These are phyloP conservation scores for Colletotrichum siamense DNA, from an alignment of 2,329 filamentous ascomycete species.

Conservation along the genomic window DNA sequence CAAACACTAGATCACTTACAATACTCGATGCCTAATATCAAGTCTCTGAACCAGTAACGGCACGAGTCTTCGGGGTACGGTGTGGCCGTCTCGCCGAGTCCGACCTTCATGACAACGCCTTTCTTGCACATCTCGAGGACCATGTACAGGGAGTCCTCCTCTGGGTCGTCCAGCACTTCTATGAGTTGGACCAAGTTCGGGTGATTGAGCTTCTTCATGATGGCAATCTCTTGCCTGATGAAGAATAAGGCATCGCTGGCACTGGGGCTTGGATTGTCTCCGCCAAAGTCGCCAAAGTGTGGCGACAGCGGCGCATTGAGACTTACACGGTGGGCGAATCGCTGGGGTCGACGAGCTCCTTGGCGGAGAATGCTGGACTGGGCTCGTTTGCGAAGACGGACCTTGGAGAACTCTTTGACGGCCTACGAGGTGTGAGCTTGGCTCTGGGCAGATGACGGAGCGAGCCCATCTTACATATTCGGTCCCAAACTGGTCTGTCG, in stretches of 20 bases:
- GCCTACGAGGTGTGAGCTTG: slow-evolving; percentile 61
- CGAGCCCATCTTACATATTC: slow-evolving; percentile 77
- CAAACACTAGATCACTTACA: slow-evolving; percentile 52
- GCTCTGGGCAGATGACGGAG: slow-evolving; percentile 21
- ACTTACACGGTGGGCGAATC: slow-evolving; percentile 31
- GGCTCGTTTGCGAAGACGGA: slow-evolving; percentile 84
- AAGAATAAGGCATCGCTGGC: slow-evolving; percentile 68
- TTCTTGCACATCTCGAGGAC: slow-evolving; percentile 99
- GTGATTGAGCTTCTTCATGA: slow-evolving; percentile 99
- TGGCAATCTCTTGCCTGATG: slow-evolving; percentile 95
- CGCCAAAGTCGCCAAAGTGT: slow-evolving; percentile 24
- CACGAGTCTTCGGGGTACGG: slow-evolving; percentile 86
- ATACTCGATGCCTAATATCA: slow-evolving; percentile 95
- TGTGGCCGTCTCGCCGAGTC: slow-evolving; percentile 79
- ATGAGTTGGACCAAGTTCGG: slow-evolving; percentile 91
- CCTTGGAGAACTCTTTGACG: slow-evolving; percentile 97
- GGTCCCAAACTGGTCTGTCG: slow-evolving; percentile 85
- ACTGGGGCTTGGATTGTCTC: background rate
- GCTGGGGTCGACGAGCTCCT: slow-evolving; percentile 52
- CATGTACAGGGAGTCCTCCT: slow-evolving; percentile 97
- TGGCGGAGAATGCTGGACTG: slow-evolving; percentile 83
- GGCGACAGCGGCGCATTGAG: slow-evolving; percentile 31
- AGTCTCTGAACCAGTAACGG: slow-evolving; percentile 90
- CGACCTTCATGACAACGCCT: slow-evolving; percentile 95
- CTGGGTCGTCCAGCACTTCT: slow-evolving; percentile 93